phyloP scores from a whole-genome alignment of 169 alveolate species.

The Plasmodium coatneyi region DNA sequence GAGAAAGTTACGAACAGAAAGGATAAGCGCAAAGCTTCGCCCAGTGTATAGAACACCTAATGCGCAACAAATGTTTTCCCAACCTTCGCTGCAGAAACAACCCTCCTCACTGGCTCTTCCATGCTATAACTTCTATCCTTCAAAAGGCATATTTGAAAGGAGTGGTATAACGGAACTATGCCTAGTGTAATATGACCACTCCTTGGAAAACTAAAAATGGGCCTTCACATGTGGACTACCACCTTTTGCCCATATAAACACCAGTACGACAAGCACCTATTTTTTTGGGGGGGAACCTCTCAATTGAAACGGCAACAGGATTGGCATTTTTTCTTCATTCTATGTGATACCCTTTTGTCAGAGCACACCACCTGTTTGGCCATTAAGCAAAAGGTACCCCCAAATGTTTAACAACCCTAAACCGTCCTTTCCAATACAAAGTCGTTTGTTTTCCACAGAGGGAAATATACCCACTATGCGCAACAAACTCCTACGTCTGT shows the following conservation, averaged over 20 bases:
- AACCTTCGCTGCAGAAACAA: not conserved
- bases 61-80: not conserved
- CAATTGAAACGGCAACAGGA: not conserved
- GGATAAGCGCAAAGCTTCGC: not conserved
- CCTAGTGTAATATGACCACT: not conserved
- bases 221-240: not conserved
- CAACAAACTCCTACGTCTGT: not conserved
- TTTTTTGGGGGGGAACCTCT: not conserved
- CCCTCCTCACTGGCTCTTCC: not conserved
- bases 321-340: not conserved
- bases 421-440: not conserved
- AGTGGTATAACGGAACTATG: not conserved
- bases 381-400: not conserved
- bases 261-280: not conserved
- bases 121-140: not conserved
- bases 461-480: not conserved
- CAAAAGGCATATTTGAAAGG: not conserved
- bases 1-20: not conserved
- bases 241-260: not conserved
- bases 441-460: not conserved
- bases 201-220: not conserved
- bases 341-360: not conserved
- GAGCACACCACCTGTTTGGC: not conserved
- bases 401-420: not conserved
- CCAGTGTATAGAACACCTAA: constrained; percentile 1